These are phyloP conservation scores for Bidens hawaiensis DNA, from an alignment of 140 eudicot genomes.

Conservation along the genomic window DNA sequence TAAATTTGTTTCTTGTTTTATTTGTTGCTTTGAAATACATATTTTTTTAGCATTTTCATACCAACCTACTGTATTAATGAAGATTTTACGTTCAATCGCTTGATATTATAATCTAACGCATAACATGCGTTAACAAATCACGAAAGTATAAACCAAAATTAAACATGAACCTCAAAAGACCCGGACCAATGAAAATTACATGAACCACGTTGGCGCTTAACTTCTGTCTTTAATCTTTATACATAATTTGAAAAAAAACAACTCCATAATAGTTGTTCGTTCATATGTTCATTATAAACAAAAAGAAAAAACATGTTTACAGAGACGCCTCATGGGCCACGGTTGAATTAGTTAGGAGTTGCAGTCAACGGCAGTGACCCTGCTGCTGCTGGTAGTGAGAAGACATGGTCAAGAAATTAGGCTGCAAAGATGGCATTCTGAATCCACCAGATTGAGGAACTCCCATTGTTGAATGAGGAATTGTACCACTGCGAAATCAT, in stretches of 20 bases:
- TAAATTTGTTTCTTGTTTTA: not conserved
- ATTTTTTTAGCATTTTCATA: not conserved
- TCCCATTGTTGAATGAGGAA: not conserved
- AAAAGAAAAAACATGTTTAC: constrained; percentile 12
- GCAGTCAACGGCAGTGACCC: constrained; percentile 60
- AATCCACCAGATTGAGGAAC: too few species aligned
- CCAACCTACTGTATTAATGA: not conserved
- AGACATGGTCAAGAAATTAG: constrained; percentile 35
- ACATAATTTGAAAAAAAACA: constrained; percentile 21
- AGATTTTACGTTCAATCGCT: not conserved
- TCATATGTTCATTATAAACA: constrained; percentile 25
- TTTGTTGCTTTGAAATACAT: not conserved
- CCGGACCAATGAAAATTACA: too few species aligned
- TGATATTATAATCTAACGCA: too few species aligned
- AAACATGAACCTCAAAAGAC: too few species aligned
- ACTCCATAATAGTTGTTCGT: constrained; percentile 17
- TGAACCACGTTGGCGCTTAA: constrained; percentile 1
- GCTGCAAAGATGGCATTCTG: too few species aligned
- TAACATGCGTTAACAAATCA: too few species aligned
- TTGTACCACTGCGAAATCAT: not conserved
- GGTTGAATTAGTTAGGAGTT: constrained; percentile 12
- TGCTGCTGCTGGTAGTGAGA: constrained; percentile 62
- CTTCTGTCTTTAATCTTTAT: constrained; percentile 8
- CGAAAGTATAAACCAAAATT: too few species aligned
- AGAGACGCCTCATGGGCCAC: constrained; percentile 9